These are phyloP conservation scores for Saccharomycopsis amapae DNA, from an alignment of 805 yeast genomes.

Conservation along the genomic window DNA sequence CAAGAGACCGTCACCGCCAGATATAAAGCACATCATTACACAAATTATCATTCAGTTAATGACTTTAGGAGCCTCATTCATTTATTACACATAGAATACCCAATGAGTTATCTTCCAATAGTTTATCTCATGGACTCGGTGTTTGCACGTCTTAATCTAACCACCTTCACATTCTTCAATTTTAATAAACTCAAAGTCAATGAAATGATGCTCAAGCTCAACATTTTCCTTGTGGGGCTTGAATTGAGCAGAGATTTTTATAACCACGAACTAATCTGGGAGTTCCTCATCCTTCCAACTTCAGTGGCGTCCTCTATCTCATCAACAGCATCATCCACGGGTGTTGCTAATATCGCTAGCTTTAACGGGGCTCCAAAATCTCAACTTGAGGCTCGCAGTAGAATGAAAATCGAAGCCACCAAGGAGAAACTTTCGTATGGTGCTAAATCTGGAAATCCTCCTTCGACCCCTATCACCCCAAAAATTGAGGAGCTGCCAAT, in stretches of 20 bases:
- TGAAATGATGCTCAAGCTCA: conserved; percentile 40
- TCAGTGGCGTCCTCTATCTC: conserved; percentile 18
- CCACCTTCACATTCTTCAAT: conserved; percentile 29
- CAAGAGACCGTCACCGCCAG: not conserved
- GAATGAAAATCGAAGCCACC: conserved; percentile 14
- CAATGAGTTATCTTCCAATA: conserved; percentile 30
- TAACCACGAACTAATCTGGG: conserved; percentile 36
- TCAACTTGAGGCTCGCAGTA: conserved; percentile 11
- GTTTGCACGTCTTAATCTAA: conserved; percentile 23
- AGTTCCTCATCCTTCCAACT: conserved; percentile 32
- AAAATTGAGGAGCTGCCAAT: conserved; percentile 12
- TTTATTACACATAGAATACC: conserved; percentile 32
- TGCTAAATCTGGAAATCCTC: not conserved
- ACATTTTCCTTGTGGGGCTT: conserved; percentile 41
- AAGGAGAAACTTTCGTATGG: conserved; percentile 10
- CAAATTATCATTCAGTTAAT: conserved; percentile 26
- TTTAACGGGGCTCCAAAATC: not conserved
- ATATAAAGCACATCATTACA: conserved; percentile 15
- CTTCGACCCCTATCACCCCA: conserved; percentile 1
- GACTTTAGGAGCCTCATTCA: conserved; percentile 31
- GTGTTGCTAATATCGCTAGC: not conserved
- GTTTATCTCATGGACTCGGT: conserved; percentile 24
- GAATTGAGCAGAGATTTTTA: conserved; percentile 28
- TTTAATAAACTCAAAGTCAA: conserved; percentile 42
- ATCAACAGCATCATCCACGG: not conserved